Conservation (phyloP, 192 early-diverging fungal genomes). For the Chytriomyces sp. region DNA sequence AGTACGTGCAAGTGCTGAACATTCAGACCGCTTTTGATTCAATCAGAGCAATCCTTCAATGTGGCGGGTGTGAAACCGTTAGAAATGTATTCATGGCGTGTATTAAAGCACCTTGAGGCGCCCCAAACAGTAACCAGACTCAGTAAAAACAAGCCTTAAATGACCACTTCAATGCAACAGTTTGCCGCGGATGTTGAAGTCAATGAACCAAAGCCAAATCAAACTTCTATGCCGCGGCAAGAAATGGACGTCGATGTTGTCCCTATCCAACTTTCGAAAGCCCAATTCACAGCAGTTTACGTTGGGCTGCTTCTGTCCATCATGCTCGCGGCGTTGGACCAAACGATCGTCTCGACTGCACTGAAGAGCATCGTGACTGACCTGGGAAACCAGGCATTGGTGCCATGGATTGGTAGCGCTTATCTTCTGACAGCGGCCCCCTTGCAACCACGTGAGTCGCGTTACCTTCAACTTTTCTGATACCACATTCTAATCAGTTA, state of each 20-base stretch:
- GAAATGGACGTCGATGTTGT: not conserved
- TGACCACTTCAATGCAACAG: too few species aligned
- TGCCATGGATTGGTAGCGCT: conserved; percentile 80
- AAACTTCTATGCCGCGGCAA: too few species aligned
- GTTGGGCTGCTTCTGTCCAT: conserved; percentile 14
- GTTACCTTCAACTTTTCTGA: not conserved
- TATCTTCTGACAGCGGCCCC: conserved; percentile 29
- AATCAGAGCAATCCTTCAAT: too few species aligned
- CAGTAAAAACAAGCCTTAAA: too few species aligned
- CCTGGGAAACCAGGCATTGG: conserved; percentile 62
- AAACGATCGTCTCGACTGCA: conserved; percentile 81
- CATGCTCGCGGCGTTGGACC: conserved; percentile 59
- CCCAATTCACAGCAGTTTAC: conserved; percentile 7
- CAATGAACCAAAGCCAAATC: too few species aligned
- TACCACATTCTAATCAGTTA: conserved; percentile 50
- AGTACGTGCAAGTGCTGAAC: too few species aligned
- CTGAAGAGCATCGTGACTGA: conserved; percentile 71
- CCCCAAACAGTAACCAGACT: too few species aligned
- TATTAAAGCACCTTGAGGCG: too few species aligned
- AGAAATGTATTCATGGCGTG: too few species aligned
- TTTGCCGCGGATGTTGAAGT: too few species aligned
- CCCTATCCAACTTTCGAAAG: conserved; percentile 9
- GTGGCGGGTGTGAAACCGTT: too few species aligned
- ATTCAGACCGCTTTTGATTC: too few species aligned
- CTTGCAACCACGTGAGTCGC: not conserved